Evolutionary conservation across 805 yeast species (phyloP), one percentile per base, ranked within the genome.

Genomic region (Metschnikowia kofuensis): DNA sequence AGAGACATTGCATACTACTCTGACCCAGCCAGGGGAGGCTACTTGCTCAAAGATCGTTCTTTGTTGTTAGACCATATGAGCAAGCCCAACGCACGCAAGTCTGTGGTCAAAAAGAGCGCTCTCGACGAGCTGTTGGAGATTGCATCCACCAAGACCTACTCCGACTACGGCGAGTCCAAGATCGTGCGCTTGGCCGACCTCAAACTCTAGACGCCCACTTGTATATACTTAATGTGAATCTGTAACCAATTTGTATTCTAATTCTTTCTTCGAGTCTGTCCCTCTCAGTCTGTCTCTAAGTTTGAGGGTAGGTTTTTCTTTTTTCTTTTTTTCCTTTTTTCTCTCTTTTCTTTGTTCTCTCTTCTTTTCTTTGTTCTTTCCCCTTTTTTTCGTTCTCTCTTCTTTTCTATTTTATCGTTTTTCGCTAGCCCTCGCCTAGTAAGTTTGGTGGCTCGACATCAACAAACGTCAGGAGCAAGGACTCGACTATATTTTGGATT

Each of bases 1-100:
- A 85, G 88, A 68, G 89, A 86, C 61, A 83, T 92, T 48, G 82
- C 81, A 49, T 89, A 76, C 67, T 92, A 94, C 70, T 80, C 89
- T 42, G 78, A 82, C 63, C 77, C 78, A 2, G 82, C 75, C 35
- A 82, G 82, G 61, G 79, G 89, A 56, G 99, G 99, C 7, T 92
- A 89, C 63, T 69, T 90, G 52, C 67, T 70, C 58, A 59, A 71
- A 45, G 69, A 72, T 55, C 62, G 63, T 9, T 60, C 69, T n/a
- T 53, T 70, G 42, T 66, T 73, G 49, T 68, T 73, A 60, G 76
- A 73, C 54, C 66, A 63, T 50, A 53, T 71, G 53, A 60, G 63
- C 52, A 44, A 52, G 43, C 40, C 39, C 29, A 48, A 41, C 16
- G 40, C 45, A n/a, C 42, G 51, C 31, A 52, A 46, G 46, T 42